Evolutionary conservation across 148 eudicot species (phyloP).

Genomic region (Rhododendron kiyosumense): DNA sequence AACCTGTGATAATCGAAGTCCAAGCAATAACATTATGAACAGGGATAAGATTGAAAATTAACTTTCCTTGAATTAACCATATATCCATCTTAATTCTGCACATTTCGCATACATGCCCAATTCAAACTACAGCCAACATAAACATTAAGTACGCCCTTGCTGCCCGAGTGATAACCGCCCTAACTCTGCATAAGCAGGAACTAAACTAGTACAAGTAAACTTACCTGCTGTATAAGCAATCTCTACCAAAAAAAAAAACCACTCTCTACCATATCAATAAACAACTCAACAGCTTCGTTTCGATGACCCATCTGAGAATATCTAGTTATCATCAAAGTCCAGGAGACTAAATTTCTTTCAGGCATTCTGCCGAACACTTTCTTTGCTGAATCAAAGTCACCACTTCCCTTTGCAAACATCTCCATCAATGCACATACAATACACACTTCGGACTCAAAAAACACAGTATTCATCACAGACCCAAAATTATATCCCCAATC

Average conservation of each 20-base stretch:
- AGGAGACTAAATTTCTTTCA: constrained; percentile 39
- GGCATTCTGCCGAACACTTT: constrained; percentile 61
- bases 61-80: constrained; percentile 8
- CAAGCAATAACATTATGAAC: constrained; percentile 58
- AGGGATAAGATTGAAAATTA: not conserved
- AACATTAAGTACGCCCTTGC: constrained; percentile 40
- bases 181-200: constrained; percentile 48
- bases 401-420: constrained; percentile 42
- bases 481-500: constrained; percentile 44
- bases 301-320: constrained; percentile 36
- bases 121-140: constrained; percentile 59
- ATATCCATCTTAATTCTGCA: constrained; percentile 24
- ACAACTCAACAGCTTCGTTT: constrained; percentile 32
- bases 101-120: constrained; percentile 64
- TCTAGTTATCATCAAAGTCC: constrained; percentile 53
- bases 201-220: not conserved
- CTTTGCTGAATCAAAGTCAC: constrained; percentile 41
- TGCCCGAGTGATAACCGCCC: constrained; percentile 31
- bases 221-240: not conserved
- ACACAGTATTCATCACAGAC: constrained; percentile 41
- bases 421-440: constrained; percentile 66
- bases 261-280: constrained; percentile 42
- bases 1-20: constrained; percentile 56
- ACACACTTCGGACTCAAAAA: constrained; percentile 44
- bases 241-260: too few relatives aligned